Base-by-base conservation (phyloP, 805 yeast genomes). In the Wilhelminamyces savonicus region DNA sequence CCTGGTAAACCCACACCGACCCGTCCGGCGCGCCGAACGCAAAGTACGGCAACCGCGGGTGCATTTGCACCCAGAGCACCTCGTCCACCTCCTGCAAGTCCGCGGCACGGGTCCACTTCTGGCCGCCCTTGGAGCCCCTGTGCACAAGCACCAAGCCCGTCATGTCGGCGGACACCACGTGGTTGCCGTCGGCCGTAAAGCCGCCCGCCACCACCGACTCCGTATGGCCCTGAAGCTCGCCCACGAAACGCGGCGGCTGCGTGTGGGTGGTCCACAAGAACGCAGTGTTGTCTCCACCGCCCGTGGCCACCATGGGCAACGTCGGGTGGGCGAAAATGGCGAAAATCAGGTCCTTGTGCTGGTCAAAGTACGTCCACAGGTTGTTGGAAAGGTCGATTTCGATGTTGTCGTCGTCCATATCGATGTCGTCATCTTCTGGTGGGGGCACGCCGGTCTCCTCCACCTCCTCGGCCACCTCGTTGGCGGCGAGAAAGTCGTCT, bases 21-120 rank as follows among this genome's bases (percentile, higher is more conserved):
- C 98, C 98, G 55, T 88, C 96, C 6, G 69, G 64, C 14, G 86
- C 90, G 38, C 97, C 97, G 50, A 84, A 85, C 10, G 97, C 97
- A 63, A 90, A 85, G 27, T 84, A 71, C 15, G 78, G 71, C 49
- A 78, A 80, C 13, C 65, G 63, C 16, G 96, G 95, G 59, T 92
- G 98, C 29, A 76, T 69, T 18, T 69, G 56, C 30, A 90, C 66
- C 94, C 95, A 87, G 26, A 78, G 76, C 7, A 92, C 74, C 61
- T 92, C 99, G 44, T 84, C 95, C 25, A 83, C 87, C 55, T 88
- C 96, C 48, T 83, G 87, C 35, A 86, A 61, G 36, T 78, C 76
- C 16, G 76, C 81, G 38, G 72, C 63, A 44, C 71, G 59, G 38
- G 65, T 69, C 97, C 97, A 90, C 34, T 74, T 73, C 52, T 88